Evolutionary conservation across 148 eudicot species (phyloP), one percentile per base, ranked within the genome.

Genomic region (Mesembryanthemum crystallinum): DNA sequence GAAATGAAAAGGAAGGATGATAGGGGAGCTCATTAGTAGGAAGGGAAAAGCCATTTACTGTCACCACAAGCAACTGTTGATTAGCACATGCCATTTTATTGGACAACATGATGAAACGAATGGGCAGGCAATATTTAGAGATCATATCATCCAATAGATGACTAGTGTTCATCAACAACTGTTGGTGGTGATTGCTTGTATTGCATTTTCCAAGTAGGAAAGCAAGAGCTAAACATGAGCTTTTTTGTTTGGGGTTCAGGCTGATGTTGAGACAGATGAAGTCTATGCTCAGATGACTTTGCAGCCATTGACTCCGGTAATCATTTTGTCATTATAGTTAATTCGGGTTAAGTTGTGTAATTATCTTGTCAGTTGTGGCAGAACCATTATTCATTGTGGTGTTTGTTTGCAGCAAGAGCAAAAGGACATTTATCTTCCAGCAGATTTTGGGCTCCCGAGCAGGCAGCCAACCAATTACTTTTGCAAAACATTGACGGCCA

Each of bases 381-480:
- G 24, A 33, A 65, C 29, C 47, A 37, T 62, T 80, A 28, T 30
- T 73, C 21, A 60, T 51, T 28, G 55, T 67, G 76, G 62, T 65
- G 24, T 49, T 30, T 52, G 76, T 58, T 51, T 77, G 67, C 82
- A 95, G 99, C 96, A 92, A 90, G 99, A 95, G 82, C 99, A 92
- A 81, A 95, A 95, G 79, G 97, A 95, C 72, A 81, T 92, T 0
- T 95, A 87, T 87, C 87, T 92, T 81, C 97, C 97, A 5, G 90
- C 94, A 49, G 99, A 92, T 83, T 86, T 90, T 78, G 99, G 99
- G 24, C 83, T 88, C 76, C 97, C 99, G 9, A 86, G 94, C 82
- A 87, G 90, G 85, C 99, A 95, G 82, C 99, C 99, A 10, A 92
- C 94, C 17, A 94, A 94, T 87, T 94, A 90, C 76, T 94, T 94